These are phyloP conservation scores for Diplotaxis tenuifolia DNA, from an alignment of 345 rosid genomes.

Conservation along the genomic window DNA sequence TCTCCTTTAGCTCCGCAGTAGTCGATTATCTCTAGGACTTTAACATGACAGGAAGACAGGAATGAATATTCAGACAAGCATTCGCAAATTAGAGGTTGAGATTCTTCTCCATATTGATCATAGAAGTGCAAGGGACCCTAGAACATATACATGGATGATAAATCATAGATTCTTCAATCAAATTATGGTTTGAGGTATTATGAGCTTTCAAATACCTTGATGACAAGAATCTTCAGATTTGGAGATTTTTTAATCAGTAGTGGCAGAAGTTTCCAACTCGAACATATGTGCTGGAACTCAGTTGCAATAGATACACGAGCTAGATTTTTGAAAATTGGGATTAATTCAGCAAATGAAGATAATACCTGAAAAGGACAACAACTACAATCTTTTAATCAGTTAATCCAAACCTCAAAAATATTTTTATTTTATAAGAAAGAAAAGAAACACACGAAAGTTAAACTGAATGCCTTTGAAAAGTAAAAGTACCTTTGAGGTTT, in stretches of 20 bases:
- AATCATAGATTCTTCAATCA: neutral
- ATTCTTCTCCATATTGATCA: neutral
- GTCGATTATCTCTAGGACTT: neutral
- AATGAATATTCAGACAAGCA: slow-evolving; percentile 1
- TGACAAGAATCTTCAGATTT: neutral
- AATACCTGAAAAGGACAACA: neutral
- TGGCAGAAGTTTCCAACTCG: neutral
- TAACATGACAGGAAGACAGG: neutral
- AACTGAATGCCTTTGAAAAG: neutral
- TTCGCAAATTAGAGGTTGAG: neutral
- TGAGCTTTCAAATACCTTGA: neutral
- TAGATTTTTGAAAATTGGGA: neutral
- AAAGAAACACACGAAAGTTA: neutral
- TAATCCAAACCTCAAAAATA: neutral
- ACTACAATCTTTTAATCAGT: neutral
- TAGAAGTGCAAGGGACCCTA: slow-evolving; percentile 1
- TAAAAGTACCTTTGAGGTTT: neutral
- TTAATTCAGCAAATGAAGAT: neutral
- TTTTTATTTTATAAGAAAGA: neutral
- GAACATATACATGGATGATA: neutral
- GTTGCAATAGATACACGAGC: neutral
- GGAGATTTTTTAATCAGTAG: slow-evolving; percentile 5
- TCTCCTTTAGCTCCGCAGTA: neutral
- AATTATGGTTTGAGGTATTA: neutral
- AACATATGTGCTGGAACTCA: neutral